Percentiles rank a stretch among this genome's conserved stretches.
phyloP scores from a whole-genome alignment of 169 alveolate species.

The Theileria equi region DNA sequence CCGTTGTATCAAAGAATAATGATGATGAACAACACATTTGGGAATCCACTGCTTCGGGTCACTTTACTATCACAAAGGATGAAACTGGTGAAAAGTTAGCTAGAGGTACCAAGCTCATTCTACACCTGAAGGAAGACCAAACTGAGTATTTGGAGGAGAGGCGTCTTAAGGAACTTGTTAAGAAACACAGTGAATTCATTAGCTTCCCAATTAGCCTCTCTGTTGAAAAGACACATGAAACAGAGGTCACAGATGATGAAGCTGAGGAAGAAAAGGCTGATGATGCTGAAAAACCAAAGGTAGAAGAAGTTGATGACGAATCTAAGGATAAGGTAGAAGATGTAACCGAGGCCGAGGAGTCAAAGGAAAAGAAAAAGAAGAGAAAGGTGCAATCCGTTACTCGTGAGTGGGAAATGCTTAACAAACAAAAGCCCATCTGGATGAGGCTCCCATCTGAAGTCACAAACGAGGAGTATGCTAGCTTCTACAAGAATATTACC shows the following conservation, averaged over 20 bases:
- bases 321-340: constrained; percentile 64
- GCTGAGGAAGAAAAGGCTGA: constrained; percentile 85
- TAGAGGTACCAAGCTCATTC: constrained; percentile 95
- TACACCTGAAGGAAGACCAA: constrained; percentile 96
- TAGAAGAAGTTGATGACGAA: constrained; percentile 53
- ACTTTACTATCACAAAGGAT: constrained; percentile 95
- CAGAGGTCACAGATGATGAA: constrained; percentile 97
- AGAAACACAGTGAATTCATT: constrained; percentile 99
- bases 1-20: constrained; percentile 93
- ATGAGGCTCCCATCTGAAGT: constrained; percentile 98
- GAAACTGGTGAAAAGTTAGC: constrained; percentile 84
- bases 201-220: constrained; percentile 98
- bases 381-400: constrained; percentile 97
- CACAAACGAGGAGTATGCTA: constrained; percentile 97
- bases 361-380: constrained; percentile 86
- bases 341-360: constrained; percentile 77
- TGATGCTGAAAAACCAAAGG: constrained; percentile 68
- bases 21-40: constrained; percentile 96
- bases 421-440: constrained; percentile 99
- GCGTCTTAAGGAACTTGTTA: constrained; percentile 95
- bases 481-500: constrained; percentile 96
- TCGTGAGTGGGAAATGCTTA: constrained; percentile 95
- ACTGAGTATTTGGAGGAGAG: constrained; percentile 97
- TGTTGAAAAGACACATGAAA: constrained; percentile 95
- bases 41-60: constrained; percentile 99